Base-by-base conservation (phyloP, 345 rosid species). In the Sonneratia caseolaris region DNA sequence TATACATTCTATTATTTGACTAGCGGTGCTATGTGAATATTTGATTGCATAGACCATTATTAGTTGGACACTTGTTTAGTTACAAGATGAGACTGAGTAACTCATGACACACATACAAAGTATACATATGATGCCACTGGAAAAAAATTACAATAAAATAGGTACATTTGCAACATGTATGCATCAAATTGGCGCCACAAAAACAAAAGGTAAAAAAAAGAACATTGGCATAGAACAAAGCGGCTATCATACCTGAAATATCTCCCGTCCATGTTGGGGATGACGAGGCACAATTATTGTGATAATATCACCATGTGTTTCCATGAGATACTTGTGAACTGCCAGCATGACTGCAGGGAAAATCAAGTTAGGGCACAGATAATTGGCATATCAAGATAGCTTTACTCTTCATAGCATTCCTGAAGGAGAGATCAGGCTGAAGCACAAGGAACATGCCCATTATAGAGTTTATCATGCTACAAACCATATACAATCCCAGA, bases 211-310 rank as follows among this genome's bases (percentile, higher is more conserved):
- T 0, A 42, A 9, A 42, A 9, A 42, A 42, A 42, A 18, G n/a
- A 56, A 14, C 35, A 24, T 24, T 12, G 37, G 38, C 32, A 27
- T 15, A 62, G 66, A 62, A 32, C 27, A 24, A 37, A 62, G 10
- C 19, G 27, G 38, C 37, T 4, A 74, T 42, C 89, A 51, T 92
- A 93, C 98, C 78, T 79, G 84, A 77, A 84, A 89, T 68, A 93
- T 85, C 76, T 86, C 82, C 77, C 72, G 81, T 69, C 92, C 97
- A 78, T 85, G 92, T 64, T 84, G 84, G 51, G 96, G 96, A 81
- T 93, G 83, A 18, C 97, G 89, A 76, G 98, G 97, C 72, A 82
- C 97, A 66, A 91, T 78, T 62, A 93, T 83, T 53, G 87, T 84
- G 73, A 89, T 62, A 27, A 89, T 74, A 71, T 84, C 82, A 24